These are phyloP conservation scores for Trichomonascus vanleenenianus DNA, from an alignment of 805 yeast species.

Conservation along the genomic window DNA sequence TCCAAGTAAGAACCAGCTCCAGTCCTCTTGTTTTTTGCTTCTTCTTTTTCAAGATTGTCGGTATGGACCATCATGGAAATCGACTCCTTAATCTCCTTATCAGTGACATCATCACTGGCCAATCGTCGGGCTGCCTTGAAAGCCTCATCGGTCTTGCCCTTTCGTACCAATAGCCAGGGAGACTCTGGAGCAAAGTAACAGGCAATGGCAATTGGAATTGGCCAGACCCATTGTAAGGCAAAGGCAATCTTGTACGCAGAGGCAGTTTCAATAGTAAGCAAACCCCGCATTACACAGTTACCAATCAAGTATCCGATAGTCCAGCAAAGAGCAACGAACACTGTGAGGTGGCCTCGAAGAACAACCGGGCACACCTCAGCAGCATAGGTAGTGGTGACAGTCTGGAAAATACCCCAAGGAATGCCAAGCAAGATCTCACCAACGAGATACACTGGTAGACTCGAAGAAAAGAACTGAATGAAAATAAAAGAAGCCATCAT, in stretches of 20 bases:
- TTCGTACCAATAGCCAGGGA: conserved; percentile 48
- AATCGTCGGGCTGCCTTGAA: conserved; percentile 33
- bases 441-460: conserved; percentile 30
- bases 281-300: conserved; percentile 40
- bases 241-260: conserved; percentile 47
- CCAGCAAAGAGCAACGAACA: conserved; percentile 47
- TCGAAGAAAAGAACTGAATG: conserved; percentile 35
- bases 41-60: conserved; percentile 23
- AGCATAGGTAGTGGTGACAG: conserved; percentile 44
- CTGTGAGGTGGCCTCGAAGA: conserved; percentile 41
- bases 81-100: conserved; percentile 20
- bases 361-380: conserved; percentile 47
- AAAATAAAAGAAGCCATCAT: conserved; percentile 32
- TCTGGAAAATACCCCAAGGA: conserved; percentile 47
- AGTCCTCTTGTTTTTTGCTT: conserved; percentile 5
- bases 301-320: conserved; percentile 50
- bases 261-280: conserved; percentile 20
- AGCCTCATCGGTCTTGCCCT: conserved; percentile 37
- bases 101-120: conserved; percentile 15
- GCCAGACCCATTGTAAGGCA: conserved; percentile 57
- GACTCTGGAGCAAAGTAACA: conserved; percentile 42
- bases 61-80: conserved; percentile 19
- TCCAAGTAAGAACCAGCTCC: conserved; percentile 28
- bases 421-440: conserved; percentile 33
- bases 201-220: conserved; percentile 32